A percentile compares a stretch with the other conserved stretches of the same genome.
These are phyloP conservation scores for Talaromyces thailandensis DNA, from an alignment of 495 filamentous ascomycete species.

Conservation along the genomic window DNA sequence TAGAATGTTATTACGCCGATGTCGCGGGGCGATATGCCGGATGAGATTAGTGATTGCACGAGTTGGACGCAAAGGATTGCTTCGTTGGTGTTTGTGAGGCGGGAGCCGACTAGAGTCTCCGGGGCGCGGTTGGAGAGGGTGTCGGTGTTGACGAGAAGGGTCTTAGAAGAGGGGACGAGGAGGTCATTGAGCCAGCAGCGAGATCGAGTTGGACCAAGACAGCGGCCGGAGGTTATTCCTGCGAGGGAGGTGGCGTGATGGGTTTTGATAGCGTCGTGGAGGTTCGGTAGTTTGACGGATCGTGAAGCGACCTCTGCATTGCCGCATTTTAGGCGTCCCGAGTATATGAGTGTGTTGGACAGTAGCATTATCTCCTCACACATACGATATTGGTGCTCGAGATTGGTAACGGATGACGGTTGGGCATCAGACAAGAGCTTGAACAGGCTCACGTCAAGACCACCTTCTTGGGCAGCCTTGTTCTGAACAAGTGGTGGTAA, in stretches of 20 bases:
- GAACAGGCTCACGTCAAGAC: conserved; percentile 88
- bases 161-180: conserved; percentile 57
- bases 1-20: conserved; percentile 99
- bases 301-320: conserved; percentile 62
- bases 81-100: conserved; percentile 79
- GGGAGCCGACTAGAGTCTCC: conserved; percentile 67
- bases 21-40: conserved; percentile 62
- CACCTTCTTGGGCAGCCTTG: conserved; percentile 73
- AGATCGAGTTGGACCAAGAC: conserved; percentile 36
- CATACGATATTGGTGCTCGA: conserved; percentile 98
- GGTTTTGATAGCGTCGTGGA: conserved; percentile 44
- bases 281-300: conserved; percentile 49
- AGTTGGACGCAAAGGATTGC: conserved; percentile 66
- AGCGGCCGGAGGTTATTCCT: conserved; percentile 27
- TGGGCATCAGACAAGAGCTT: conserved; percentile 84
- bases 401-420: conserved; percentile 74
- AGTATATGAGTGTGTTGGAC: conserved; percentile 88
- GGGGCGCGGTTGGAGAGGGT: conserved; percentile 49
- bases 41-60: conserved; percentile 64
- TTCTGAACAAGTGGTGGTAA: conserved; percentile 91
- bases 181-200: conserved; percentile 81
- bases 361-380: conserved; percentile 92
- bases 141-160: conserved; percentile 86
- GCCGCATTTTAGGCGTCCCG: conserved; percentile 81
- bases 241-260: conserved; percentile 41